These are phyloP conservation scores for Didymella keratinophila DNA, from an alignment of 2,329 filamentous ascomycete species.

Conservation along the genomic window DNA sequence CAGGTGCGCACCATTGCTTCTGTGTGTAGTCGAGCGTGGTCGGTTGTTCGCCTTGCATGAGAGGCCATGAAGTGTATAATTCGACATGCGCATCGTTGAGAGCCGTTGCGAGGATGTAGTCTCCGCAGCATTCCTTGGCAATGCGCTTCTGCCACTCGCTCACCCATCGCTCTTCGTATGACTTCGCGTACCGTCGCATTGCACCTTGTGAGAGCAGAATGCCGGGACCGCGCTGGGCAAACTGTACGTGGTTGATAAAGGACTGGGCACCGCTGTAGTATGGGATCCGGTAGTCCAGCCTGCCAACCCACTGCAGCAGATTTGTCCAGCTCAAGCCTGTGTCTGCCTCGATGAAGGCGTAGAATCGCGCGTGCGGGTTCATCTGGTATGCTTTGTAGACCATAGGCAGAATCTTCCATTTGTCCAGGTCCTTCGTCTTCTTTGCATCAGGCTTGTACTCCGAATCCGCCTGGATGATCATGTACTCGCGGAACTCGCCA, in stretches of 20 bases:
- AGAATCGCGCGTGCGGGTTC: slow-evolving; percentile 39
- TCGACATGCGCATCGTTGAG: slow-evolving; percentile 47
- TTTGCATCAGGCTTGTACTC: slow-evolving; percentile 51
- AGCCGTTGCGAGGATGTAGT: slow-evolving; percentile 47
- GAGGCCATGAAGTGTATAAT: slow-evolving; percentile 51
- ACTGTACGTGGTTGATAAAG: slow-evolving; percentile 48
- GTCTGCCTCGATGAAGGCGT: slow-evolving; percentile 48
- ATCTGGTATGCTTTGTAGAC: slow-evolving; percentile 58
- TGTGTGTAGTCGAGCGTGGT: slow-evolving; percentile 50
- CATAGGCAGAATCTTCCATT: slow-evolving; percentile 67
- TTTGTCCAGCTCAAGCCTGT: slow-evolving; percentile 49
- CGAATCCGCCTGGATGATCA: slow-evolving; percentile 55
- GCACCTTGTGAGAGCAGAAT: slow-evolving; percentile 55
- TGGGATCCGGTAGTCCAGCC: slow-evolving; percentile 51
- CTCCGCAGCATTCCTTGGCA: slow-evolving; percentile 50
- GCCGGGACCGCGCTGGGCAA: slow-evolving; percentile 54
- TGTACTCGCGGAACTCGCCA: slow-evolving; percentile 62
- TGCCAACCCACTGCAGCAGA: slow-evolving; percentile 50
- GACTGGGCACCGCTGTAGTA: slow-evolving; percentile 54
- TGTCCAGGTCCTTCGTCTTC: slow-evolving; percentile 62
- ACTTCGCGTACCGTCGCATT: slow-evolving; percentile 43
- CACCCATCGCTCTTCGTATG: slow-evolving; percentile 42
- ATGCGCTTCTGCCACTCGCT: slow-evolving; percentile 45
- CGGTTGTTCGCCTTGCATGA: slow-evolving; percentile 55
- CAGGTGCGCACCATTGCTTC: slow-evolving; percentile 54